Percentiles rank a stretch among this genome's conserved stretches.
These are phyloP conservation scores for Talaromyces sp. DNA, from an alignment of 2,329 filamentous ascomycete species.

Conservation along the genomic window DNA sequence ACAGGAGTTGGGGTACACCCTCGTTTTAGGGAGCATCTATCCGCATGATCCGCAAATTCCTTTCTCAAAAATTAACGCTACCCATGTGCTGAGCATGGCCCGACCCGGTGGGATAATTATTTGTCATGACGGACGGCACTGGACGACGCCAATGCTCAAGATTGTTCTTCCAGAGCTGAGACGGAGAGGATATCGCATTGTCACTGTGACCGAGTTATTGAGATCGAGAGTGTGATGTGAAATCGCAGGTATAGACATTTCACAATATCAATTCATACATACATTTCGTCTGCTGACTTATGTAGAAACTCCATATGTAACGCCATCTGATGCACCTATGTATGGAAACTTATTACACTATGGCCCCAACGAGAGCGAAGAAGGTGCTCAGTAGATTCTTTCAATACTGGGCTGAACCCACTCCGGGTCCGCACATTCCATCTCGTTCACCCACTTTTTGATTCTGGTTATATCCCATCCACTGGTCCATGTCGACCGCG, in stretches of 20 bases:
- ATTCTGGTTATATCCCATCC: conserved; percentile 25
- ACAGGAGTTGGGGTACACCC: conserved; percentile 56
- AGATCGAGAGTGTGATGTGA: conserved; percentile 12
- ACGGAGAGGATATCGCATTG: conserved; percentile 62
- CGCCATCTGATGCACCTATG: neutral
- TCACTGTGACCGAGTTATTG: conserved; percentile 65
- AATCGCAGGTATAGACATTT: neutral
- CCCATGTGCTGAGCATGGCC: conserved; percentile 74
- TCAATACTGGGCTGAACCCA: conserved; percentile 23
- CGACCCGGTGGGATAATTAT: conserved; percentile 73
- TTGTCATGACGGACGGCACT: conserved; percentile 77
- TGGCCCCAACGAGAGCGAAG: neutral
- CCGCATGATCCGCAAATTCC: conserved; percentile 85
- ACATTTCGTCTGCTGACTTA: neutral
- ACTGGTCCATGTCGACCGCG: conserved; percentile 14
- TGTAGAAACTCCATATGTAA: neutral
- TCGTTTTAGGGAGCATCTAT: conserved; percentile 80
- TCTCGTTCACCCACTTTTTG: conserved; percentile 14
- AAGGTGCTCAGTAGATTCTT: conserved; percentile 17
- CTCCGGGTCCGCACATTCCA: conserved; percentile 16
- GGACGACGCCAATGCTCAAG: conserved; percentile 74
- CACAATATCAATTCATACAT: neutral
- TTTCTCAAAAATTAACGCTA: conserved; percentile 63
- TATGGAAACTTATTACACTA: neutral
- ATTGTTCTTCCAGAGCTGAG: conserved; percentile 66